phyloP scores from a whole-genome alignment of 2,329 filamentous ascomycete genomes.

The Xylariales sp. region DNA sequence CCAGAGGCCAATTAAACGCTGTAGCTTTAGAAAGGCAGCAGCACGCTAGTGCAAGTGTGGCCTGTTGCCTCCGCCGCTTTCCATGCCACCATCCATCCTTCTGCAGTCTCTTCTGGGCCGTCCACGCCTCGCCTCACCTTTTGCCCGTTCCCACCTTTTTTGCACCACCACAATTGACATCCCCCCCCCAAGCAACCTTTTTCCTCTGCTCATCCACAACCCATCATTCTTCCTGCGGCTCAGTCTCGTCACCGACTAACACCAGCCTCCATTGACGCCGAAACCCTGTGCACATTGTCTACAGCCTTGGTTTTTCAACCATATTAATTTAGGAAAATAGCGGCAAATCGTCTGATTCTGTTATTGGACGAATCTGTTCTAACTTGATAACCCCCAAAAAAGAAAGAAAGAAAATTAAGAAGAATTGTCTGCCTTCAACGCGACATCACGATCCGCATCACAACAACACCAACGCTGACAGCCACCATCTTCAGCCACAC shows the following conservation, averaged over 20 bases:
- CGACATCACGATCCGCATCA: conserved; percentile 44
- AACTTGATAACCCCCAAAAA: conserved; percentile 6
- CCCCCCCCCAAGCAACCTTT: conserved; percentile 48
- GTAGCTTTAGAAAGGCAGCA: background rate
- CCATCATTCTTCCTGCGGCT: conserved; percentile 48
- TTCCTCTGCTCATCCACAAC: conserved; percentile 51
- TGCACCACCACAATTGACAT: conserved; percentile 50
- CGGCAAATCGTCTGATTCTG: background rate
- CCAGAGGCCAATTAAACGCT: conserved; percentile 26
- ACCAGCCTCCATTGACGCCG: conserved; percentile 41
- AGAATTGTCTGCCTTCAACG: conserved; percentile 25
- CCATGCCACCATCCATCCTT: conserved; percentile 9
- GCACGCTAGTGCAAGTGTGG: conserved; percentile 20
- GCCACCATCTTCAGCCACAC: conserved; percentile 53
- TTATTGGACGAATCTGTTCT: conserved; percentile 1
- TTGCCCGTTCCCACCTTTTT: conserved; percentile 40
- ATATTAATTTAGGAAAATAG: conserved; percentile 17
- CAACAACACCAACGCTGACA: conserved; percentile 50
- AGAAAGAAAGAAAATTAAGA: conserved; percentile 4
- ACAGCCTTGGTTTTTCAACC: conserved; percentile 14
- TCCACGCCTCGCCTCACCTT: background rate
- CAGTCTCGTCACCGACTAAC: conserved; percentile 45
- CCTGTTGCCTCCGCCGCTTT: conserved; percentile 32
- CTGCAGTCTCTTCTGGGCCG: too few species aligned
- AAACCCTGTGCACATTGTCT: conserved; percentile 26